These are phyloP conservation scores for Podosphaera aphanis DNA, from an alignment of 2,329 filamentous ascomycete genomes.

Conservation along the genomic window DNA sequence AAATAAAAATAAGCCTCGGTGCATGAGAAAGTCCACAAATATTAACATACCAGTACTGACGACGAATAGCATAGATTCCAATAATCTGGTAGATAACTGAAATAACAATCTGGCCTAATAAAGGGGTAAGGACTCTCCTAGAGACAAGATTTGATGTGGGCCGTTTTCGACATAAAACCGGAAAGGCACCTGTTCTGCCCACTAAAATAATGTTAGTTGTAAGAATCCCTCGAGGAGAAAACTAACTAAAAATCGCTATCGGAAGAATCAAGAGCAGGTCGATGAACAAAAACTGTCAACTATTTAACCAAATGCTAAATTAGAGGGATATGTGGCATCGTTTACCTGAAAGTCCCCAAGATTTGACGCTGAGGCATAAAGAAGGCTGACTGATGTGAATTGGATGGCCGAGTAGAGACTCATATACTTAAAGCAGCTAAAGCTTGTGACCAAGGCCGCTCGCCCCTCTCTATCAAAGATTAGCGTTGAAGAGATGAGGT, in stretches of 20 bases:
- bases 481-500: constrained; percentile 4
- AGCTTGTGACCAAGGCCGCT: constrained; percentile 88
- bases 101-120: constrained; percentile 71
- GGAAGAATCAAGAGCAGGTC: constrained; percentile 80
- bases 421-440: constrained; percentile 99
- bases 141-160: constrained; percentile 84
- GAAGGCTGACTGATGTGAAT: constrained; percentile 88
- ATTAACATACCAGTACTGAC: constrained; percentile 47
- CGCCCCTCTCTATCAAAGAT: constrained; percentile 45
- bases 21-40: not conserved
- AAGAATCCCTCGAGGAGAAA: not conserved
- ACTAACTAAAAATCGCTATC: constrained; percentile 76
- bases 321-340: not conserved
- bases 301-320: not conserved
- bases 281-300: constrained; percentile 60
- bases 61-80: constrained; percentile 49
- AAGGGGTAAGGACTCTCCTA: constrained; percentile 69
- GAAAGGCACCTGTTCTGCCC: constrained; percentile 83
- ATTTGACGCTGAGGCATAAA: constrained; percentile 84
- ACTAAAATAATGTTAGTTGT: constrained; percentile 34
- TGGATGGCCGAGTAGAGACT: constrained; percentile 97
- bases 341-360: constrained; percentile 74
- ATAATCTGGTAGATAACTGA: constrained; percentile 56
- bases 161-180: constrained; percentile 54
- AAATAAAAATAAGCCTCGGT: not conserved